Evolutionary conservation across 108 stramenopile genomes (phyloP).

Genomic region (Chaetoceros muelleri): DNA sequence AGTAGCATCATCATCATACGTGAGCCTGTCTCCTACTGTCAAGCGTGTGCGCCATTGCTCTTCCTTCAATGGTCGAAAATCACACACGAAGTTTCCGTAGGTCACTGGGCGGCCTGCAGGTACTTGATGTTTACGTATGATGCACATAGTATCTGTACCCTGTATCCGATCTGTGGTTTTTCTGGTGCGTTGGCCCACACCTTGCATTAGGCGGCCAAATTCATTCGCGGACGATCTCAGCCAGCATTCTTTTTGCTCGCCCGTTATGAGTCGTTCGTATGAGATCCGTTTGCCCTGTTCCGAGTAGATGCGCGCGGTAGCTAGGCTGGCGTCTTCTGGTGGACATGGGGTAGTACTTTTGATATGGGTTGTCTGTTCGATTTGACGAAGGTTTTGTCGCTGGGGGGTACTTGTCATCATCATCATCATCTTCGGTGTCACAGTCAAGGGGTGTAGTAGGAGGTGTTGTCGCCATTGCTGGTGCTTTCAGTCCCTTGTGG

Average conservation of each 20-base stretch:
- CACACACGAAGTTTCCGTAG: neutral
- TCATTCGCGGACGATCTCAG: no score
- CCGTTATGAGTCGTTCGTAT: no score
- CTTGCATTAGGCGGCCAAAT: neutral
- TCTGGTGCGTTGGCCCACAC: no score
- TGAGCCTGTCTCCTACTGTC: constrained; percentile 2
- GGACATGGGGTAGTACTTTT: no score
- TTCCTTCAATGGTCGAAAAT: neutral
- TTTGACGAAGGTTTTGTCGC: no score
- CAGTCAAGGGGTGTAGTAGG: no score
- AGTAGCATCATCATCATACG: neutral
- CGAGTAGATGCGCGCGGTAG: no score
- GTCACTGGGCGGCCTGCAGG: neutral
- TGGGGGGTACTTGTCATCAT: no score
- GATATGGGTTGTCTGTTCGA: no score
- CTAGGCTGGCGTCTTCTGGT: neutral
- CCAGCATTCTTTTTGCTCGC: no score
- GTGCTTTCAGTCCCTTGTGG: neutral
- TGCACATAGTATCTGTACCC: constrained; percentile 8
- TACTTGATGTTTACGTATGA: neutral
- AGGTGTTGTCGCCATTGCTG: neutral
- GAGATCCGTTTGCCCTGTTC: no score
- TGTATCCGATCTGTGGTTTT: neutral
- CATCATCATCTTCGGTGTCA: no score
- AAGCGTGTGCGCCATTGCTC: neutral